Base-by-base conservation (phyloP, 139 green algal genomes). In the Axilococcus clingmanii region DNA sequence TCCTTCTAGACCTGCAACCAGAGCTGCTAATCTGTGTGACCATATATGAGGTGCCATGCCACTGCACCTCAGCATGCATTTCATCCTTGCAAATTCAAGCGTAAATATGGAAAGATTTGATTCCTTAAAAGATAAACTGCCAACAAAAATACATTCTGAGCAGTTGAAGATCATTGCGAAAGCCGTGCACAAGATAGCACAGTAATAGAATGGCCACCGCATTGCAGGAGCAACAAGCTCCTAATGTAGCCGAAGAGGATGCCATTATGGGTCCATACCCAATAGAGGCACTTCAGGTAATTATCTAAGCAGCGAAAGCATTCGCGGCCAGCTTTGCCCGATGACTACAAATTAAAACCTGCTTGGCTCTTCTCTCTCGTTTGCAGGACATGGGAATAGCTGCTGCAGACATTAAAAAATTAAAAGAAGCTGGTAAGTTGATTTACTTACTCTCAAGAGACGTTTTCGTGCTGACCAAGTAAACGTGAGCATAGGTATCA, bases 361-460 rank as follows among this genome's bases (percentile, higher is more conserved):
- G n/a, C n/a, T n/a, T n/a, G n/a, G n/a, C n/a, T n/a, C n/a, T n/a
- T n/a, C n/a, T n/a, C n/a, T n/a, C n/a, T 28, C 37, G 22, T 35
- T 46, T 45, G 29, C 75, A 95, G 85, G 66, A 83, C 27, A 42
- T 86, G 33, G 87, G 87, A 4, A 59, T 95, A 2, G 55, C 77
- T 20, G 81, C 85, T 12, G 78, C 69, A 1, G 92, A 99, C 62
- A 87, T 99, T 43, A 93, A 96, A 66, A 98, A 97, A 66, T 76
- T 98, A 4, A 78, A 75, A 11, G 91, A 95, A 5, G 85, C 68
- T 29, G 86, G 86, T 36, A 50, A 91, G 55, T 11, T 29, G 24
- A 23, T 47, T 5, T 25, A 5, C 31, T n/a, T 5, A 16, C 40
- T 29, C n/a, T 31, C 20, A 32, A 8, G n/a, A n/a, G n/a, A n/a